phyloP scores from a whole-genome alignment of 2,329 filamentous ascomycete genomes.

The Chrysosporium queenslandicum region DNA sequence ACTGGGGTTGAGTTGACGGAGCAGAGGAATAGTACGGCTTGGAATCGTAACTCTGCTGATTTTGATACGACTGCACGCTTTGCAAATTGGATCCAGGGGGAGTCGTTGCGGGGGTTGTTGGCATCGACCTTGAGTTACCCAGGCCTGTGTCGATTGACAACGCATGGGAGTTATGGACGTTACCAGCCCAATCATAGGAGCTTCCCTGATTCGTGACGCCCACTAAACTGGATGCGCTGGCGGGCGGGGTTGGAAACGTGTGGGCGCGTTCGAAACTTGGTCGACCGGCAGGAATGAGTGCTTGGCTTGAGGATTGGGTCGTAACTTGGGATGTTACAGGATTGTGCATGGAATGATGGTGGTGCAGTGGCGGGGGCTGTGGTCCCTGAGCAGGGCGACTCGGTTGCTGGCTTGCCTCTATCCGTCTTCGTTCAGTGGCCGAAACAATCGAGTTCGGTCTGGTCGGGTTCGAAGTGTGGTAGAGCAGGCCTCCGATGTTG shows the following conservation, averaged over 20 bases:
- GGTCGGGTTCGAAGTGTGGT: conserved; percentile 75
- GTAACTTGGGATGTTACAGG: conserved; percentile 49
- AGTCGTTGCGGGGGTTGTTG: conserved; percentile 80
- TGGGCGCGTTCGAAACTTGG: conserved; percentile 74
- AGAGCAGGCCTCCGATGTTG: conserved; percentile 86
- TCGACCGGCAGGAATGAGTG: conserved; percentile 51
- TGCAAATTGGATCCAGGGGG: conserved; percentile 69
- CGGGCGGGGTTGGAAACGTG: conserved; percentile 87
- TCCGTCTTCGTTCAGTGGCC: conserved; percentile 64
- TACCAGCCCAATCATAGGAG: conserved; percentile 66
- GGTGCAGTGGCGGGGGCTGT: conserved; percentile 49
- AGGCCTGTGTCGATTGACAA: conserved; percentile 73
- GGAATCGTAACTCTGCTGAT: conserved; percentile 65
- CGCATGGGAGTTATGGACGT: conserved; percentile 54
- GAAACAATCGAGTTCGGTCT: conserved; percentile 80
- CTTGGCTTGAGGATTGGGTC: conserved; percentile 53
- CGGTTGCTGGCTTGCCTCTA: conserved; percentile 49
- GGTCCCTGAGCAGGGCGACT: conserved; percentile 54
- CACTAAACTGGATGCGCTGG: conserved; percentile 81
- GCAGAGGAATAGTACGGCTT: conserved; percentile 69
- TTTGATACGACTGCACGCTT: conserved; percentile 66
- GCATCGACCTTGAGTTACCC: conserved; percentile 73
- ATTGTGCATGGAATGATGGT: conserved; percentile 58
- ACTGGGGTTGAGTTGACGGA: conserved; percentile 57
- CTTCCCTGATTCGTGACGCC: conserved; percentile 62